These are phyloP conservation scores for Pseudocercospora vitis DNA, from an alignment of 2,329 filamentous ascomycete genomes.

Conservation along the genomic window DNA sequence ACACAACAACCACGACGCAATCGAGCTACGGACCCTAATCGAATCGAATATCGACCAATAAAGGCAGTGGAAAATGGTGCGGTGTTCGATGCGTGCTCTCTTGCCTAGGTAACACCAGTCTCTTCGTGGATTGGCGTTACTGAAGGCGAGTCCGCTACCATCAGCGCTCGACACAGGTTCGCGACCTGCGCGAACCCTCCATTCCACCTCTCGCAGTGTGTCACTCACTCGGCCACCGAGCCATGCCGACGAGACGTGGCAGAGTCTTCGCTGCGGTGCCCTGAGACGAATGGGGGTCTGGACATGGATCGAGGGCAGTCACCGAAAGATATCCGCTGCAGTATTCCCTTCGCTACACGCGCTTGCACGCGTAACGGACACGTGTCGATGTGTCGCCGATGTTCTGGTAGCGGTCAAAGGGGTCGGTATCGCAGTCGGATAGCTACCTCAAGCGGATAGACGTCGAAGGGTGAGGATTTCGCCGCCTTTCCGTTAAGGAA, in stretches of 20 bases:
- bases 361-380: neutral
- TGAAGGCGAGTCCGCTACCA: neutral
- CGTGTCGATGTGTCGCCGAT: conserved; percentile 4
- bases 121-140: neutral
- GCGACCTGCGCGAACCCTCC: conserved; percentile 1
- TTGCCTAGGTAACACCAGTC: neutral
- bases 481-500: neutral
- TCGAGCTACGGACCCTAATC: neutral
- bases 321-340: neutral
- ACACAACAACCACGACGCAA: neutral
- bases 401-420: neutral
- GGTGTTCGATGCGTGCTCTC: conserved; percentile 2
- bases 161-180: neutral
- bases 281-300: neutral
- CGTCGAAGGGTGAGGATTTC: neutral
- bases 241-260: neutral
- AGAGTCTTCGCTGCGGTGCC: neutral
- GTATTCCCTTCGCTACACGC: neutral
- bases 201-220: neutral
- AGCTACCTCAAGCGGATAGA: neutral
- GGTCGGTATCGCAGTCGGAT: conserved; percentile 1
- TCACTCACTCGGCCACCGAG: neutral
- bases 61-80: neutral
- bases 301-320: conserved; percentile 3
- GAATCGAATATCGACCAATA: neutral